Evolutionary conservation across 768 basidiomycete genomes (phyloP).

Genomic region (Podaxis sp.): DNA sequence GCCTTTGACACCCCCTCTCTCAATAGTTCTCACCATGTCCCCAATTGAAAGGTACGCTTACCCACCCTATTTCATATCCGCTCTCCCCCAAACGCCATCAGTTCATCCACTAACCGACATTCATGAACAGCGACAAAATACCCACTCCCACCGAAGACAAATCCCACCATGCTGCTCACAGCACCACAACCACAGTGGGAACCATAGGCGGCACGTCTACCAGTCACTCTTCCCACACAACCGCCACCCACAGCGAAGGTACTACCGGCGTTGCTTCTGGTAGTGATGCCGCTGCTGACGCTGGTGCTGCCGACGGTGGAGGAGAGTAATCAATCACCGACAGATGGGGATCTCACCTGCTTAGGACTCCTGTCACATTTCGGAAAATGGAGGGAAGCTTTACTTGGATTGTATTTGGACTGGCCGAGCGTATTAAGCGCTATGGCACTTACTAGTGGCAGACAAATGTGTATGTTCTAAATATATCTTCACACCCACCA

Average conservation of each 20-base stretch:
- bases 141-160: neutral
- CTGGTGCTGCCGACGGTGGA: neutral
- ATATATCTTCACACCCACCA: neutral
- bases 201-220: neutral
- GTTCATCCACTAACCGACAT: neutral
- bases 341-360: neutral
- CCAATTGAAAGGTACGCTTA: neutral
- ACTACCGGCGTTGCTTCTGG: neutral
- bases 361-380: too few species aligned
- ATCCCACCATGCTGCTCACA: neutral
- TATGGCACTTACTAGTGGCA: too few species aligned
- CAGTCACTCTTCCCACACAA: neutral
- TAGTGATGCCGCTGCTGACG: neutral
- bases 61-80: neutral
- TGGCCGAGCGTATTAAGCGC: too few species aligned
- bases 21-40: neutral
- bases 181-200: neutral
- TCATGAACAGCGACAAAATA: neutral
- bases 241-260: neutral
- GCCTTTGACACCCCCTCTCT: neutral
- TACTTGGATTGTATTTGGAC: too few species aligned
- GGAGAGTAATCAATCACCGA: neutral
- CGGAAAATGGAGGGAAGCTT: neutral
- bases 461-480: neutral
- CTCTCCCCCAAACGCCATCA: too few species aligned